phyloP scores from a whole-genome alignment of 2,329 filamentous ascomycete species.

The Fusarium torreyae region DNA sequence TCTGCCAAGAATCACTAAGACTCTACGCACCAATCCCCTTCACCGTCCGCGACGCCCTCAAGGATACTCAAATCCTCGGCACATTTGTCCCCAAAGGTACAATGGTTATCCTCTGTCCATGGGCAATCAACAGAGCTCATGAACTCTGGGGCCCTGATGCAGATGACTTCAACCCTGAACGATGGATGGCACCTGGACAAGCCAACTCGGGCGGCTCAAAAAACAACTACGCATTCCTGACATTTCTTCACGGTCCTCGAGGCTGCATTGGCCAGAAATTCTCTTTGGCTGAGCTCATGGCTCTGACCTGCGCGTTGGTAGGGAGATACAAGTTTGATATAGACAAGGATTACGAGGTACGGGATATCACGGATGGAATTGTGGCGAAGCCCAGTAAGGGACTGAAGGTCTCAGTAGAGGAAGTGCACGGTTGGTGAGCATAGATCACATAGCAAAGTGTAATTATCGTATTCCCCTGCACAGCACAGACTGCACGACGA shows the following conservation, averaged over 20 bases:
- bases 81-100: slow-evolving; percentile 56
- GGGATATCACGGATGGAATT: slow-evolving; percentile 41
- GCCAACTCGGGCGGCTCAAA: slow-evolving; percentile 73
- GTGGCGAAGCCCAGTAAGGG: slow-evolving; percentile 39
- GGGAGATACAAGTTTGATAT: slow-evolving; percentile 37
- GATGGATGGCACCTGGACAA: slow-evolving; percentile 52
- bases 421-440: slow-evolving; percentile 31
- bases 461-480: neutral
- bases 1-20: slow-evolving; percentile 61
- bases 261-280: slow-evolving; percentile 51
- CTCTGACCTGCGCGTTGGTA: slow-evolving; percentile 38
- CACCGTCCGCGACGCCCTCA: slow-evolving; percentile 51
- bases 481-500: neutral
- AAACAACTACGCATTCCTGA: slow-evolving; percentile 79
- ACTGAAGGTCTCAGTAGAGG: slow-evolving; percentile 14
- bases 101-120: slow-evolving; percentile 52
- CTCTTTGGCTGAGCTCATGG: slow-evolving; percentile 40
- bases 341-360: slow-evolving; percentile 34
- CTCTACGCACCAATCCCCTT: slow-evolving; percentile 57
- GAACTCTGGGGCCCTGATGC: slow-evolving; percentile 56
- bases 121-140: slow-evolving; percentile 52
- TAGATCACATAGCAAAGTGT: neutral
- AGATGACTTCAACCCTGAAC: slow-evolving; percentile 55
- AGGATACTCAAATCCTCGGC: slow-evolving; percentile 54
- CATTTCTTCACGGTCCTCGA: slow-evolving; percentile 77